phyloP scores from a whole-genome alignment of 257 asterid species.

The Solanum corneliomulleri region DNA sequence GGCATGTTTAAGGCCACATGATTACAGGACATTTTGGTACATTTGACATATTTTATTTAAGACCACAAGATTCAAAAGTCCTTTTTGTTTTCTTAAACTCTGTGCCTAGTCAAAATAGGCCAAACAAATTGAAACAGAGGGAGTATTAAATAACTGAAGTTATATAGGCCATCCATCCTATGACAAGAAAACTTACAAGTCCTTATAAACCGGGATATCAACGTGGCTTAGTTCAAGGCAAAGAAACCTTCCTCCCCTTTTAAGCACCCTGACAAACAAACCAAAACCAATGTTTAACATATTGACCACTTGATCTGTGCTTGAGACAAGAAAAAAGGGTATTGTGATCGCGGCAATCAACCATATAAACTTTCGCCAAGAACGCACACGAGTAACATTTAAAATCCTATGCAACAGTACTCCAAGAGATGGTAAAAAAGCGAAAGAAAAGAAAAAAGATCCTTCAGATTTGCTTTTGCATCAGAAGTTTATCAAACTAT shows the following conservation, averaged over 20 bases:
- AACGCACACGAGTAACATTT: neutral
- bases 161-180: neutral
- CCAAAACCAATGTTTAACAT: neutral
- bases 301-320: neutral
- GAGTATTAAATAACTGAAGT: neutral
- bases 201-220: slow-evolving; percentile 59
- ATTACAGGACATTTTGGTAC: neutral
- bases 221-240: slow-evolving; percentile 96
- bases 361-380: neutral
- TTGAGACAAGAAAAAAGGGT: neutral
- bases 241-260: slow-evolving; percentile 89
- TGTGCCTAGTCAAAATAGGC: neutral
- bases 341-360: neutral
- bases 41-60: too few species aligned
- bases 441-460: neutral
- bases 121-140: neutral
- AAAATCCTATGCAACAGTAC: neutral
- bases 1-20: neutral
- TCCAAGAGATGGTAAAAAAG: neutral
- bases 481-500: neutral
- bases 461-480: neutral
- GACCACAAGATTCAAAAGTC: neutral
- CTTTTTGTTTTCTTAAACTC: neutral
- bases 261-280: slow-evolving; percentile 63
- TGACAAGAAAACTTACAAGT: slow-evolving; percentile 46